phyloP scores from a whole-genome alignment of 1,139 yeast species.

The Blastobotrys capitulatus region DNA sequence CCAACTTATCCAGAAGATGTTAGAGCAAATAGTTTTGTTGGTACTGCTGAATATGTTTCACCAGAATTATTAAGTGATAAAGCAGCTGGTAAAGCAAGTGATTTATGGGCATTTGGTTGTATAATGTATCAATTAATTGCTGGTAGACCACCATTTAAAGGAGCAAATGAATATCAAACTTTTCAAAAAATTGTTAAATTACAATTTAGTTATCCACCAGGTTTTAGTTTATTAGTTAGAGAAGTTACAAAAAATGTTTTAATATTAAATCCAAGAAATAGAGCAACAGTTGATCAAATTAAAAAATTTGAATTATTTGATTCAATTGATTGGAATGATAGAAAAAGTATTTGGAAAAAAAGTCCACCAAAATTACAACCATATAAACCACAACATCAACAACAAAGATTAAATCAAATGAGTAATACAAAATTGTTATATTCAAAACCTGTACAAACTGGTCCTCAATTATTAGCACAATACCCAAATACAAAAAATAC shows the following conservation, averaged over 20 bases:
- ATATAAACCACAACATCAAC: constrained; percentile 40
- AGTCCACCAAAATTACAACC: constrained; percentile 78
- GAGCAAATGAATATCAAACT: constrained; percentile 87
- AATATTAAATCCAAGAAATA: constrained; percentile 55
- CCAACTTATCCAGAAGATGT: constrained; percentile 42
- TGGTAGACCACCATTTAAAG: constrained; percentile 95
- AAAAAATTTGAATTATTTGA: constrained; percentile 73
- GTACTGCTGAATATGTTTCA: constrained; percentile 85
- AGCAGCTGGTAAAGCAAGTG: constrained; percentile 80
- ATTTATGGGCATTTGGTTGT: constrained; percentile 97
- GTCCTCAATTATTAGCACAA: constrained; percentile 4
- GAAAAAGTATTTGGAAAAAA: constrained; percentile 59
- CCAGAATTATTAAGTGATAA: constrained; percentile 88
- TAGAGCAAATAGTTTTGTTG: constrained; percentile 78
- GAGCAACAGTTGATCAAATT: constrained; percentile 60
- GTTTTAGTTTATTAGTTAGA: constrained; percentile 65
- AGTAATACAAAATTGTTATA: neutral
- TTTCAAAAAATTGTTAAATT: constrained; percentile 87
- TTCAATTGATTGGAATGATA: constrained; percentile 58
- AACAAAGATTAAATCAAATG: neutral
- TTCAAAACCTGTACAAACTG: neutral
- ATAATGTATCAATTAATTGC: constrained; percentile 88
- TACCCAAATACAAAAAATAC: constrained; percentile 11
- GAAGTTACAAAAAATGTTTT: constrained; percentile 67
- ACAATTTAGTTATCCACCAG: constrained; percentile 77